Evolutionary conservation across 345 rosid species (phyloP), one percentile per base, ranked within the genome.

Genomic region (Camelina laxa): DNA sequence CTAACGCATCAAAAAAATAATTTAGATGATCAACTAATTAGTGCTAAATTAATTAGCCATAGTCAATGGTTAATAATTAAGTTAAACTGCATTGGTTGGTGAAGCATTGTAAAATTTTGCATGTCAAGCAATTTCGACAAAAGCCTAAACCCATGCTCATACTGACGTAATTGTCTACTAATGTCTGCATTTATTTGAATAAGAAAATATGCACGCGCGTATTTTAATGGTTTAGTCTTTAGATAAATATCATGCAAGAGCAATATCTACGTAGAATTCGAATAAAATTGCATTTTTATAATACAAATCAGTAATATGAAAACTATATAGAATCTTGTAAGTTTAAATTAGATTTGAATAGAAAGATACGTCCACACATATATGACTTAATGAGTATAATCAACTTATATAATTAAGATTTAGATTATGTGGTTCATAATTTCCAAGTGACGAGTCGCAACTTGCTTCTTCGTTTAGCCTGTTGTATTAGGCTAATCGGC

Each of bases 131-230:
- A 75, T 50, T 75, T 36, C 79, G 14, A 31, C 63, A 68, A 2
- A 8, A 41, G 39, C 49, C 30, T 65, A 50, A 75, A 51, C 9
- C 16, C 50, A 69, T 69, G 58, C 70, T 76, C 79, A 62, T 35
- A 68, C 64, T 69, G 70, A 76, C 79, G 79, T 76, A 76, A 62
- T 61, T 54, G 10, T 16, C 69, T 75, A 69, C 69, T 60, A 61
- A 13, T 71, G 61, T 16, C 72, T 56, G 5, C 8, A 56, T 73
- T 48, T 31, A 53, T 68, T 19, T 51, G 35, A 21, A 19, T 20
- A 4, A 15, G 16, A 57, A 14, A 27, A 0, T 27, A 14, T 16
- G 16, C 33, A 44, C 19, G n/a, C 39, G 20, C 30, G 4, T 68
- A 54, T 41, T 55, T 35, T 27, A 44, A 41, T 19, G 2, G 33